These are phyloP conservation scores for Fusarium setosum DNA, from an alignment of 2,329 filamentous ascomycete genomes.

Conservation along the genomic window DNA sequence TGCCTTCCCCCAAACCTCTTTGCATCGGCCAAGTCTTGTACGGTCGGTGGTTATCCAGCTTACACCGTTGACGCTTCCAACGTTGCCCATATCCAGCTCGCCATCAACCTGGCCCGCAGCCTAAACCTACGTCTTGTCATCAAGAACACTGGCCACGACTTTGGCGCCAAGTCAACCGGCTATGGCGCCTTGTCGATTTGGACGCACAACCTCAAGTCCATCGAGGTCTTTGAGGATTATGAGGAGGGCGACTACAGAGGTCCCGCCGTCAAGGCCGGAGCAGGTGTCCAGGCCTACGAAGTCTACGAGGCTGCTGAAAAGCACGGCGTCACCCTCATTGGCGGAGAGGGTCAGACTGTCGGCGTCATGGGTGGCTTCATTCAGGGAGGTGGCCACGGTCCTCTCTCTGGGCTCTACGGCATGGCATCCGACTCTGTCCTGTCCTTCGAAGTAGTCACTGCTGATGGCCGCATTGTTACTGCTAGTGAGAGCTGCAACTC, in stretches of 20 bases:
- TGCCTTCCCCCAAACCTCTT: constrained; percentile 47
- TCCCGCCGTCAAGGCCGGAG: constrained; percentile 62
- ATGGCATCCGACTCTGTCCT: constrained; percentile 69
- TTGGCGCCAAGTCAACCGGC: constrained; percentile 68
- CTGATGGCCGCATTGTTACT: constrained; percentile 57
- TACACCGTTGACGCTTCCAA: constrained; percentile 56
- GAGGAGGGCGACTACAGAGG: constrained; percentile 57
- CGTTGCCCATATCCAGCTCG: constrained; percentile 57
- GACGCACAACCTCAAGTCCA: constrained; percentile 55
- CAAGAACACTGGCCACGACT: constrained; percentile 64
- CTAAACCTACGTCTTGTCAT: constrained; percentile 60
- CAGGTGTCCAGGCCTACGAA: constrained; percentile 63
- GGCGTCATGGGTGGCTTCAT: constrained; percentile 70
- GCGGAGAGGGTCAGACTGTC: constrained; percentile 65
- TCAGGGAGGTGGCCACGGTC: constrained; percentile 68
- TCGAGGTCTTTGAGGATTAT: constrained; percentile 55
- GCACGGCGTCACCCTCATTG: constrained; percentile 60
- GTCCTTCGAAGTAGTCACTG: constrained; percentile 64
- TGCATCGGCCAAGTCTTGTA: constrained; percentile 45
- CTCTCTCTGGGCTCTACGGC: constrained; percentile 63
- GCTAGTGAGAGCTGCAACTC: constrained; percentile 55
- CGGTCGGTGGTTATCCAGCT: constrained; percentile 53
- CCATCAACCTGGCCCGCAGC: constrained; percentile 58
- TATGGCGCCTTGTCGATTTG: constrained; percentile 52
- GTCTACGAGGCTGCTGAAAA: constrained; percentile 57